Evolutionary conservation across 2,329 filamentous ascomycete genomes (phyloP).

Genomic region (Aschersonia sp.): DNA sequence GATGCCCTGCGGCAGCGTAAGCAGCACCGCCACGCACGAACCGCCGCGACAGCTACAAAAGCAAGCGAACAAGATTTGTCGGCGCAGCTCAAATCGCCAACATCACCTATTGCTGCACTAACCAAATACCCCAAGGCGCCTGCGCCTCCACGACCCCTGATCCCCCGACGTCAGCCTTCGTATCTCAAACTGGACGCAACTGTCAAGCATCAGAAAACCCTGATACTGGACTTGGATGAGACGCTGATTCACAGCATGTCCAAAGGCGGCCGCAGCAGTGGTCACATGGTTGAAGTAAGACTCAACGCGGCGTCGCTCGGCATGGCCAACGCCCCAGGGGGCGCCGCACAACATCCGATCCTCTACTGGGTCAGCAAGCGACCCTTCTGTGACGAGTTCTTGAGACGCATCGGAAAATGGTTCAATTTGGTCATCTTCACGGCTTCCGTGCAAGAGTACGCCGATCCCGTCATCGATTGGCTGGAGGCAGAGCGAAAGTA

Average conservation of each 20-base stretch:
- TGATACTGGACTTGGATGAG: conserved; percentile 92
- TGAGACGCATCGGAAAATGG: conserved; percentile 89
- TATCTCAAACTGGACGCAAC: conserved; percentile 53
- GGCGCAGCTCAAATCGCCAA: conserved; percentile 84
- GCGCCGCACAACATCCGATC: conserved; percentile 74
- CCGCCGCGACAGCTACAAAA: conserved; percentile 28
- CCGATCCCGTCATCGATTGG: conserved; percentile 98
- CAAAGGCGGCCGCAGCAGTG: conserved; percentile 83
- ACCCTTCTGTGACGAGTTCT: conserved; percentile 90
- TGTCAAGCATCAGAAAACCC: conserved; percentile 64
- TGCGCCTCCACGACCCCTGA: conserved; percentile 75
- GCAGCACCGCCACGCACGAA: conserved; percentile 48
- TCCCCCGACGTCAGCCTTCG: conserved; percentile 79
- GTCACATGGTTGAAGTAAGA: conserved; percentile 98
- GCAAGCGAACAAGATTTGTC: conserved; percentile 41
- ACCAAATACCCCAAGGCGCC: conserved; percentile 87
- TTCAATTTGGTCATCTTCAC: conserved; percentile 96
- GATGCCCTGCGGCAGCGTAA: conserved; percentile 62
- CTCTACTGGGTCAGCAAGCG: conserved; percentile 98
- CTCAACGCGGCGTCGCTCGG: conserved; percentile 60
- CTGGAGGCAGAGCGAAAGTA: conserved; percentile 93
- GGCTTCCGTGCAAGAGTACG: conserved; percentile 95
- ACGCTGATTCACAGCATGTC: conserved; percentile 97
- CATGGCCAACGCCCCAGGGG: conserved; percentile 47
- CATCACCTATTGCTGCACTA: conserved; percentile 62